These are phyloP conservation scores for Tetraselmis striata DNA, from an alignment of 139 green algal species.

Conservation along the genomic window DNA sequence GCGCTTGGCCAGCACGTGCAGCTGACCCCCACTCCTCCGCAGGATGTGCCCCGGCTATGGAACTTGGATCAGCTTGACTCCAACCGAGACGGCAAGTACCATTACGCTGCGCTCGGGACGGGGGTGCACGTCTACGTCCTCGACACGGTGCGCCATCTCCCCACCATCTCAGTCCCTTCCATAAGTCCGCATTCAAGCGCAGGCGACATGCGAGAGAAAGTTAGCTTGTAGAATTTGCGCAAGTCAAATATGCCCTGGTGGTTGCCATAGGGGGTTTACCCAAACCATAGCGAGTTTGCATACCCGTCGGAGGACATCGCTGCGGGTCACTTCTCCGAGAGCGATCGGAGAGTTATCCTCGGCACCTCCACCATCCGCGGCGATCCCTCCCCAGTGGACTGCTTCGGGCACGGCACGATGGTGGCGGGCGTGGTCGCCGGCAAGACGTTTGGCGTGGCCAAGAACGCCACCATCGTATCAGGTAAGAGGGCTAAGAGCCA, in stretches of 20 bases:
- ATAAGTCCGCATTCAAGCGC: too few species aligned
- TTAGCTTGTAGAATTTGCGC: too few species aligned
- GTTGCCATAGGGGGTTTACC: conserved; percentile 1
- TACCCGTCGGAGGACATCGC: background rate
- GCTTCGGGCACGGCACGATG: conserved; percentile 7
- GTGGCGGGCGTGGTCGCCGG: background rate
- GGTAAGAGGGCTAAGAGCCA: too few species aligned
- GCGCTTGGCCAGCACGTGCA: background rate
- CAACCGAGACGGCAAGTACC: background rate
- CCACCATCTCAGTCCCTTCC: too few species aligned
- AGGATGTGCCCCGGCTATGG: background rate
- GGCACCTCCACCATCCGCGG: background rate
- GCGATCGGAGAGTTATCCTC: background rate
- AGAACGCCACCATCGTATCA: background rate
- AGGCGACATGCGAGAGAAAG: too few species aligned
- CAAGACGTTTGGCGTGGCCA: conserved; percentile 7
- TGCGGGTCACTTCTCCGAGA: background rate
- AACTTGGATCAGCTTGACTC: conserved; percentile 3
- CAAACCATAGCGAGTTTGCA: conserved; percentile 3
- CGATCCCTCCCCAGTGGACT: background rate
- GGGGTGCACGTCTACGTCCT: conserved; percentile 9
- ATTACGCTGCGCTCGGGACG: background rate
- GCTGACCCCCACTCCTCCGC: background rate
- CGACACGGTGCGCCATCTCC: background rate
- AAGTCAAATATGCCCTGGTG: too few species aligned